These are phyloP conservation scores for Amoebophrya sp. DNA, from an alignment of 169 alveolate species.

Conservation along the genomic window DNA sequence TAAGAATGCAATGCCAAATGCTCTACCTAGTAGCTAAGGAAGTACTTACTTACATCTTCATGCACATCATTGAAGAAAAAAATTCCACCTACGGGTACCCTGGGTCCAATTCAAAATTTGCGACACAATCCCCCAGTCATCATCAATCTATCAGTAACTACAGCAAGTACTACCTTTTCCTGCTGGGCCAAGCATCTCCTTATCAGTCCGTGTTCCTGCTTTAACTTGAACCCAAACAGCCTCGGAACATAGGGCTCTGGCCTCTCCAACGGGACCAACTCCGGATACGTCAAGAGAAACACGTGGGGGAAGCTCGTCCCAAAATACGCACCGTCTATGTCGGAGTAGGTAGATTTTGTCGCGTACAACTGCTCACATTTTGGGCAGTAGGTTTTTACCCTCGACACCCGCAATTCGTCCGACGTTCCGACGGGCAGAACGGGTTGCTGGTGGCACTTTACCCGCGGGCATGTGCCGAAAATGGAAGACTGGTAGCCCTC, in stretches of 20 bases:
- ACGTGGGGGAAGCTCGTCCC: conserved; percentile 82
- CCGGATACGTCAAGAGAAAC: conserved; percentile 65
- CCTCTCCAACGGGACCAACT: conserved; percentile 37
- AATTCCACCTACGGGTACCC: too few relatives aligned
- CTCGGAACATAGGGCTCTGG: conserved; percentile 6
- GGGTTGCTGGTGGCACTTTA: conserved; percentile 85
- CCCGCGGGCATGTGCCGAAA: conserved; percentile 95
- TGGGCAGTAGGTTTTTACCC: conserved; percentile 92
- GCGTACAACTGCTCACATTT: conserved; percentile 87
- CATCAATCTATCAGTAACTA: too few relatives aligned
- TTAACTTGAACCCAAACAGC: conserved; percentile 9
- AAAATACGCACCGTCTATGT: conserved; percentile 82
- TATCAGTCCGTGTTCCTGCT: background rate
- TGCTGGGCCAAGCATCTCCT: background rate
- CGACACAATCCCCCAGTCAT: too few relatives aligned
- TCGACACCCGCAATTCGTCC: conserved; percentile 79
- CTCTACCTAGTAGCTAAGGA: too few relatives aligned
- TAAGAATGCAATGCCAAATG: too few relatives aligned
- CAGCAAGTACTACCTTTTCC: background rate
- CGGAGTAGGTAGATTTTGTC: conserved; percentile 57
- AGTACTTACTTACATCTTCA: too few relatives aligned
- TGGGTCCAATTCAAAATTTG: too few relatives aligned
- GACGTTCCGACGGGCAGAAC: conserved; percentile 74
- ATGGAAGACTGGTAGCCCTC: background rate
- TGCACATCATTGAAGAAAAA: too few relatives aligned